A percentile compares a stretch with the other conserved stretches of the same genome.
Evolutionary conservation across 805 yeast species (phyloP).

Genomic region (Metschnikowia arizonensis): DNA sequence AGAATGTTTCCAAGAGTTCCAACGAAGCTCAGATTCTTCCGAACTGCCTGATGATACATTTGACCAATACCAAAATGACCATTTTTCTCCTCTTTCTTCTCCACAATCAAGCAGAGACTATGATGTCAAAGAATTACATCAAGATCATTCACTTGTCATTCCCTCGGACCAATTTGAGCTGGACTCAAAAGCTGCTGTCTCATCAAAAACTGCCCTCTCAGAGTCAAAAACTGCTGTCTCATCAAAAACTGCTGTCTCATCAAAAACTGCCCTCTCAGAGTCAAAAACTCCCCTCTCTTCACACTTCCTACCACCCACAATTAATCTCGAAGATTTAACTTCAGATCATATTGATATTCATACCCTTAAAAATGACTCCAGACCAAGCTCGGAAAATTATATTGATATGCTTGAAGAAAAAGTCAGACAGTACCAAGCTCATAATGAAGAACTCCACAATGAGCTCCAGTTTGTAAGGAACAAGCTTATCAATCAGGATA

Average conservation of each 20-base stretch:
- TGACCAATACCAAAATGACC: constrained; percentile 9
- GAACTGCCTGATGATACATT: constrained; percentile 13
- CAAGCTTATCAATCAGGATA: too few relatives aligned
- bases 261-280: background rate
- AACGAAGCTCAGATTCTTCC: background rate
- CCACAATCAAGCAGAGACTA: constrained; percentile 24
- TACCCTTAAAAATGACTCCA: background rate
- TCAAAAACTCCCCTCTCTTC: background rate
- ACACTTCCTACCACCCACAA: constrained; percentile 8
- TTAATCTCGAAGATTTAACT: constrained; percentile 15
- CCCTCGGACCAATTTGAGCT: too few relatives aligned
- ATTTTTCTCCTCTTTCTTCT: constrained; percentile 28
- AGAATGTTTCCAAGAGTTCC: constrained; percentile 2
- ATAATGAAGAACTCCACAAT: constrained; percentile 18
- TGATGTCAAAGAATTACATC: too few relatives aligned
- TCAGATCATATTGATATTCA: constrained; percentile 13
- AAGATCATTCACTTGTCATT: too few relatives aligned
- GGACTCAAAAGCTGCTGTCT: too few relatives aligned
- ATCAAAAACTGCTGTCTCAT: too few relatives aligned
- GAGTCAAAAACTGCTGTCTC: background rate
- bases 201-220: background rate
- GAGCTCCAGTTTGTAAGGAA: constrained; percentile 14
- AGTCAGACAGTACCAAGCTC: constrained; percentile 13
- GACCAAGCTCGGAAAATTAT: background rate
- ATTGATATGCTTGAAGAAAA: constrained; percentile 7